Evolutionary conservation across 2,329 filamentous ascomycete genomes (phyloP).

Genomic region (Talaromyces piceae): DNA sequence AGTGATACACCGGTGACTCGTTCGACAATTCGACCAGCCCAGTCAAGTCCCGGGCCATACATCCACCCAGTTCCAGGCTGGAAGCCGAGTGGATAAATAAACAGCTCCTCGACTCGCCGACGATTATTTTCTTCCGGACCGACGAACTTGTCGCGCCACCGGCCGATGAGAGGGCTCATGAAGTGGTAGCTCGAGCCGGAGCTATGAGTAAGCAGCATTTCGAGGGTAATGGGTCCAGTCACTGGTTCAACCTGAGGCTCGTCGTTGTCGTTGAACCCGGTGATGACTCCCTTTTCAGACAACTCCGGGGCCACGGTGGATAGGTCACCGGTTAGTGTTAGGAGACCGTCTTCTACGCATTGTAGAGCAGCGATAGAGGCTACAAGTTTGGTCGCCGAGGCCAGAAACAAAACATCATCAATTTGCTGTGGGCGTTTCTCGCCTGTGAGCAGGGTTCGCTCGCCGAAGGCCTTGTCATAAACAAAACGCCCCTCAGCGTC

Average conservation of each 20-base stretch:
- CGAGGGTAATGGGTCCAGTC: conserved; percentile 39
- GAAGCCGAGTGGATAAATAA: conserved; percentile 40
- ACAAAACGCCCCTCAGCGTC: conserved; percentile 32
- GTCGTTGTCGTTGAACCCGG: conserved; percentile 38
- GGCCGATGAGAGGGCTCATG: conserved; percentile 27
- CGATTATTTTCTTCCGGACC: conserved; percentile 11
- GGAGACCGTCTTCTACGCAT: conserved; percentile 46
- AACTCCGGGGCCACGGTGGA: conserved; percentile 43
- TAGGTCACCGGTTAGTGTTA: conserved; percentile 43
- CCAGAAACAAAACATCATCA: conserved; percentile 23
- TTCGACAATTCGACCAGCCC: conserved; percentile 48
- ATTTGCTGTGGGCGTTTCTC: conserved; percentile 32
- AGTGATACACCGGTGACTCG: conserved; percentile 38
- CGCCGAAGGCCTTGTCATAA: conserved; percentile 35
- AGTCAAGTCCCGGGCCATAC: conserved; percentile 47
- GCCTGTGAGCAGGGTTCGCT: conserved; percentile 35
- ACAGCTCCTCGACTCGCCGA: conserved; percentile 37
- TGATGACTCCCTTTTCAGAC: conserved; percentile 41
- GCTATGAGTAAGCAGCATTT: conserved; percentile 47
- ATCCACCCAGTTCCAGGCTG: conserved; percentile 48
- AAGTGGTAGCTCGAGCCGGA: conserved; percentile 44
- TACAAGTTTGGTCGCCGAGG: conserved; percentile 38
- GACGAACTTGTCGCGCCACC: conserved; percentile 28
- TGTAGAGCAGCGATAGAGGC: conserved; percentile 49
- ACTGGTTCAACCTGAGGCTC: conserved; percentile 29